A percentile compares a stretch with the other conserved stretches of the same genome.
Conservation (phyloP, 306 rosid genomes). For the Vachellia pachyceras region DNA sequence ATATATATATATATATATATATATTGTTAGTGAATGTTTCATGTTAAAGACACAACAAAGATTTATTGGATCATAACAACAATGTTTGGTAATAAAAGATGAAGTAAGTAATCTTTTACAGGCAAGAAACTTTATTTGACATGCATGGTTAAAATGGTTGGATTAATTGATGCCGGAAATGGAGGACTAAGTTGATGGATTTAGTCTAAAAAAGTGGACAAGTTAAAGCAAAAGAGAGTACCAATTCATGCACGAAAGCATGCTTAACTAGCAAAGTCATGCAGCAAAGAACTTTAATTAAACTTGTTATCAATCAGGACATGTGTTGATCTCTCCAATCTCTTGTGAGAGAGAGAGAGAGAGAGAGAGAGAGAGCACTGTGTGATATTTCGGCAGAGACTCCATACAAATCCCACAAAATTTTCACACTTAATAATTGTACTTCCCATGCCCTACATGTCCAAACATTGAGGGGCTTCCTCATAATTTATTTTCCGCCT, state of each 20-base stretch:
- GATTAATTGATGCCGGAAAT: background rate
- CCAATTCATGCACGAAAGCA: background rate
- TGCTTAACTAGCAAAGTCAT: background rate
- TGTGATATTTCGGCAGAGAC: background rate
- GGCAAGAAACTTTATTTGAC: background rate
- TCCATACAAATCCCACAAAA: constrained; percentile 13
- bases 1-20: too few relatives aligned
- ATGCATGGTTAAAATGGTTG: background rate
- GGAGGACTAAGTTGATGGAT: background rate
- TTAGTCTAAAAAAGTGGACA: background rate
- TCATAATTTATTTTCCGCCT: background rate
- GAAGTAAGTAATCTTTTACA: background rate
- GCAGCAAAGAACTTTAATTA: background rate
- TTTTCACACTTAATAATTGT: constrained; percentile 26
- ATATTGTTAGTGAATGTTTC: too few relatives aligned
- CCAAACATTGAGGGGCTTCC: background rate
- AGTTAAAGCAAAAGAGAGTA: background rate
- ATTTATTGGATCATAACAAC: background rate
- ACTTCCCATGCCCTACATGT: constrained; percentile 23
- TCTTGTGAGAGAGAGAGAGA: too few relatives aligned
- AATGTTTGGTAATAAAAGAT: background rate
- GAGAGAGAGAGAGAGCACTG: too few relatives aligned
- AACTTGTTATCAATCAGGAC: background rate
- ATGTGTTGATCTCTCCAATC: background rate
- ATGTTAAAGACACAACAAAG: background rate